Percentiles rank a stretch among this genome's conserved stretches.
These are phyloP conservation scores for Trichoderma afroharzianum DNA, from an alignment of 2,329 filamentous ascomycete species.

Conservation along the genomic window DNA sequence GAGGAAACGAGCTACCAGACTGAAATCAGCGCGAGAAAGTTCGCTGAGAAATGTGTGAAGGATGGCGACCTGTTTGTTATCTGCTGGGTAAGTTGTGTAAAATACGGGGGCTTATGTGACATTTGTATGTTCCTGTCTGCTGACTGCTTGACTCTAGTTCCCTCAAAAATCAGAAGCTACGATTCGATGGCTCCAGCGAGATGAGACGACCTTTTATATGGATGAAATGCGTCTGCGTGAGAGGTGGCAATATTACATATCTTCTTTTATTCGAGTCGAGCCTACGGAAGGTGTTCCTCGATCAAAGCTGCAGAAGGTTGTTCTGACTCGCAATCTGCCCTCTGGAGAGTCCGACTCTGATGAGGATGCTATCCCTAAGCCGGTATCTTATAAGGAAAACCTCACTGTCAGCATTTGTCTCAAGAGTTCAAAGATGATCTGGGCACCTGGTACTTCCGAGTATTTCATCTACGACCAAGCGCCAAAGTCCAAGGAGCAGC, in stretches of 20 bases:
- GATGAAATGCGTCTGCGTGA: conserved; percentile 82
- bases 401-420: conserved; percentile 71
- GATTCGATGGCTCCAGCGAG: conserved; percentile 66
- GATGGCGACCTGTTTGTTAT: conserved; percentile 90
- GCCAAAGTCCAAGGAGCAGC: conserved; percentile 64
- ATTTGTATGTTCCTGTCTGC: neutral
- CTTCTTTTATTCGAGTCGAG: conserved; percentile 83
- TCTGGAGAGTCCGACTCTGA: conserved; percentile 59
- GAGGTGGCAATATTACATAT: conserved; percentile 93
- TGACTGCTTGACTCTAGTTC: conserved; percentile 44
- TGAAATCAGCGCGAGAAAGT: conserved; percentile 86
- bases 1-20: conserved; percentile 85
- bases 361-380: conserved; percentile 58
- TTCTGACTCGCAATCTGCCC: conserved; percentile 69
- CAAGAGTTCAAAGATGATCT: conserved; percentile 76
- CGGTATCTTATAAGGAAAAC: conserved; percentile 61
- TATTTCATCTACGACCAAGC: conserved; percentile 69
- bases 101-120: neutral
- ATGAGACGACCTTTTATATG: conserved; percentile 76
- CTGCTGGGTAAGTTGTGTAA: conserved; percentile 68
- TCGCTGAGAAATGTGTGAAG: conserved; percentile 88
- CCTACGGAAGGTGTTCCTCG: conserved; percentile 76
- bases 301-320: conserved; percentile 61
- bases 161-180: conserved; percentile 66
- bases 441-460: conserved; percentile 66